Percentiles rank a stretch among this genome's conserved stretches.
phyloP scores from a whole-genome alignment of 108 stramenopile species.

The Nitzschia putrida region DNA sequence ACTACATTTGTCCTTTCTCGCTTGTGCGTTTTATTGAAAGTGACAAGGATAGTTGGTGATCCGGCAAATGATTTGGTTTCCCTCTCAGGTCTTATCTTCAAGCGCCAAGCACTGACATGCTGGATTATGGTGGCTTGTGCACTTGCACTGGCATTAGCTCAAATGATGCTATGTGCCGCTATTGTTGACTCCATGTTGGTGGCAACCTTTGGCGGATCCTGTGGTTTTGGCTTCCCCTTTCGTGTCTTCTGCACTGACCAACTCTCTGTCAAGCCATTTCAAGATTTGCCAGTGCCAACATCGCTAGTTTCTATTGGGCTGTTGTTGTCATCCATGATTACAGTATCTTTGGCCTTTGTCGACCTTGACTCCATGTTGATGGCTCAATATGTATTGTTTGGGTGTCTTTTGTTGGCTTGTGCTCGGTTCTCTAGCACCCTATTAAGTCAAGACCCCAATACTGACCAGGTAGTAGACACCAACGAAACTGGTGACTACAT shows the following conservation, averaged over 20 bases:
- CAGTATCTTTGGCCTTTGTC: conserved; percentile 14
- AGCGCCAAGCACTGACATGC: background rate
- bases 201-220: conserved; percentile 5
- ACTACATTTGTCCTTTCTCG: conserved; percentile 2
- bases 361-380: conserved; percentile 15
- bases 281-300: background rate
- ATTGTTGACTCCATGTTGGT: conserved; percentile 13
- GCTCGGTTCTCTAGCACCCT: conserved; percentile 9
- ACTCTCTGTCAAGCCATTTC: conserved; percentile 16
- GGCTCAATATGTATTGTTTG: conserved; percentile 16
- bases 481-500: background rate
- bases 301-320: conserved; percentile 1
- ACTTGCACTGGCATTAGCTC: conserved; percentile 17
- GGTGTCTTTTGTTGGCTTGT: conserved; percentile 11
- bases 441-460: background rate
- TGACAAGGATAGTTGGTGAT: background rate
- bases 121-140: conserved; percentile 13
- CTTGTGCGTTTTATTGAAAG: background rate
- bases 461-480: background rate
- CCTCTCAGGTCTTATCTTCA: background rate
- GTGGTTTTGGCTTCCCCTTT: conserved; percentile 4
- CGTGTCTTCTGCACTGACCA: conserved; percentile 4
- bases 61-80: conserved; percentile 7
- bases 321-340: background rate
- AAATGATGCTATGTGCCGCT: conserved; percentile 23